Evolutionary conservation across 2,329 filamentous ascomycete species (phyloP).

Genomic region (Beauveria bassiana): DNA sequence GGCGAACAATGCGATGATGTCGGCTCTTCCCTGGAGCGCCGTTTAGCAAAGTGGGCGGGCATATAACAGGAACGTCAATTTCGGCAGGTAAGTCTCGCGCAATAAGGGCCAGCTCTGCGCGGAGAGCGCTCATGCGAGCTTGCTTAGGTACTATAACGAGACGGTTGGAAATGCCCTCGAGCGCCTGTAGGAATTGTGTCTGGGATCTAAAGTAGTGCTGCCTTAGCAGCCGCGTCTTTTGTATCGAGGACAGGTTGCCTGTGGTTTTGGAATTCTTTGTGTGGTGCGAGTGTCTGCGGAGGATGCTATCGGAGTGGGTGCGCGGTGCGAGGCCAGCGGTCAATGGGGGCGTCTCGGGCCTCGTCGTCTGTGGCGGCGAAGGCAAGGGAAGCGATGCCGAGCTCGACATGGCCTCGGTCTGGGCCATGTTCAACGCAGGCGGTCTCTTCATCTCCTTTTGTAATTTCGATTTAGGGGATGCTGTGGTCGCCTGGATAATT

Average conservation of each 20-base stretch:
- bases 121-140: constrained; percentile 70
- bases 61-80: constrained; percentile 76
- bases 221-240: constrained; percentile 65
- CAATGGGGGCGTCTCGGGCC: constrained; percentile 46
- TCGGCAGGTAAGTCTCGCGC: constrained; percentile 75
- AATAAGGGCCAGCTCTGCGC: constrained; percentile 73
- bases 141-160: constrained; percentile 75
- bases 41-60: constrained; percentile 64
- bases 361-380: constrained; percentile 42
- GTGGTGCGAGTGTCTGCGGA: constrained; percentile 54
- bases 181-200: constrained; percentile 70
- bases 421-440: constrained; percentile 43
- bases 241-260: constrained; percentile 52
- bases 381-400: constrained; percentile 61
- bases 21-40: constrained; percentile 67
- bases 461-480: constrained; percentile 19
- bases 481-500: constrained; percentile 15
- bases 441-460: constrained; percentile 34
- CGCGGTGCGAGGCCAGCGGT: constrained; percentile 44
- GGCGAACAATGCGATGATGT: constrained; percentile 74
- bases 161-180: constrained; percentile 81
- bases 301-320: constrained; percentile 37
- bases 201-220: constrained; percentile 80
- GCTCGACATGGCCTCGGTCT: constrained; percentile 55
- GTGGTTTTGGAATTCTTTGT: constrained; percentile 49